Evolutionary conservation across 2,329 filamentous ascomycete species (phyloP).

Genomic region (Proliferodiscus dingleyae): DNA sequence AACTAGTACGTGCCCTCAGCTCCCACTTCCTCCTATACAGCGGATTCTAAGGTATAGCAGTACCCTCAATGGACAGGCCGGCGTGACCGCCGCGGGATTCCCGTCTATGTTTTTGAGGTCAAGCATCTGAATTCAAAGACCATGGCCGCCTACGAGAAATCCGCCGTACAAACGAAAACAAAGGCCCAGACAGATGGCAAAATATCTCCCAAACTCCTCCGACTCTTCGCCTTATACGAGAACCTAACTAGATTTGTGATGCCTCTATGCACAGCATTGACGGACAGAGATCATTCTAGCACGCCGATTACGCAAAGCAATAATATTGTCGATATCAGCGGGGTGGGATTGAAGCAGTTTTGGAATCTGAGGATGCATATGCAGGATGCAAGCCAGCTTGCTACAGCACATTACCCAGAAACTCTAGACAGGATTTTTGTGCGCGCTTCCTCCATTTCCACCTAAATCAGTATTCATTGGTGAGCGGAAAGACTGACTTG

Average conservation of each 20-base stretch:
- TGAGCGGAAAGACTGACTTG: too few species aligned
- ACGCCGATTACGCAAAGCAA: slow-evolving; percentile 90
- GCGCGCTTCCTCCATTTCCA: slow-evolving; percentile 7
- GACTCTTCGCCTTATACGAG: slow-evolving; percentile 90
- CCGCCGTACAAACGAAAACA: slow-evolving; percentile 46
- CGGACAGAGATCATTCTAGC: slow-evolving; percentile 63
- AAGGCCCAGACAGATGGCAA: slow-evolving; percentile 62
- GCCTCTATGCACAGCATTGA: slow-evolving; percentile 74
- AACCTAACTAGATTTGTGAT: slow-evolving; percentile 83
- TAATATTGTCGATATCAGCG: slow-evolving; percentile 90
- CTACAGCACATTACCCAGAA: slow-evolving; percentile 92
- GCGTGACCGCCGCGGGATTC: slow-evolving; percentile 84
- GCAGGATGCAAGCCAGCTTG: slow-evolving; percentile 84
- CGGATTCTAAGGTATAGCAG: slow-evolving; percentile 38
- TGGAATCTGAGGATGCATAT: slow-evolving; percentile 93
- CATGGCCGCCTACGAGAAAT: slow-evolving; percentile 72
- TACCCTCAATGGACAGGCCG: slow-evolving; percentile 95
- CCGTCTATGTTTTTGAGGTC: slow-evolving; percentile 88
- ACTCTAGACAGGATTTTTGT: slow-evolving; percentile 77
- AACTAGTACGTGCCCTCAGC: slow-evolving; percentile 53
- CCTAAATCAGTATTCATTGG: too few species aligned
- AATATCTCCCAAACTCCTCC: slow-evolving; percentile 70
- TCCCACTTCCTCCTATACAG: slow-evolving; percentile 13
- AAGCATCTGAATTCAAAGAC: slow-evolving; percentile 77
- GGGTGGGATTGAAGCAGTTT: slow-evolving; percentile 86